These are phyloP conservation scores for Solanum hybrid DNA, from an alignment of 305 asterid species.

Conservation along the genomic window DNA sequence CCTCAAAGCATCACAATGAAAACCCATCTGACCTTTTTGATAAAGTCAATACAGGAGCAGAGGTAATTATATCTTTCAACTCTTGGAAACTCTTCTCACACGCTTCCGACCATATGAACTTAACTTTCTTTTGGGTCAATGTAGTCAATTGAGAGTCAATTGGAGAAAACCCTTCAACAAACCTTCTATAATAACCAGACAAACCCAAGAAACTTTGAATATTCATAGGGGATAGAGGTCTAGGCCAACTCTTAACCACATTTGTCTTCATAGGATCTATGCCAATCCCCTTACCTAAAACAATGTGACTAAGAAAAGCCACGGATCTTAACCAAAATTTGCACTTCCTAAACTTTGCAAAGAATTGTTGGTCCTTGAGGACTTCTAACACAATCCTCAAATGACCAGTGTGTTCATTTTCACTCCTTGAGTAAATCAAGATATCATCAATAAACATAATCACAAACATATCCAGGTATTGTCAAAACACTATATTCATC, in stretches of 20 bases:
- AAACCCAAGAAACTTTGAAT: neutral
- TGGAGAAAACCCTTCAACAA: neutral
- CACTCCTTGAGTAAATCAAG: neutral
- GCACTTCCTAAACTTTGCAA: neutral
- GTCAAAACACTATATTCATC: neutral
- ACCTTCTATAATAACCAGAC: neutral
- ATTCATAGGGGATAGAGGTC: neutral
- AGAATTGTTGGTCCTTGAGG: neutral
- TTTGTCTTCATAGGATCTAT: neutral
- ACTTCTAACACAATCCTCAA: neutral
- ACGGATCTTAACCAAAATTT: neutral
- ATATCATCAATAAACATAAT: neutral
- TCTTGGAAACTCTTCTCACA: neutral
- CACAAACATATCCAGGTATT: neutral
- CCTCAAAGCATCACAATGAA: neutral
- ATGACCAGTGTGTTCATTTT: neutral
- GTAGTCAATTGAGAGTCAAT: neutral
- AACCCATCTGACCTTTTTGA: neutral
- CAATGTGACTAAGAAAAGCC: neutral
- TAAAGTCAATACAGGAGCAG: neutral
- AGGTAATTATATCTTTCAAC: neutral
- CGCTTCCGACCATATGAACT: neutral
- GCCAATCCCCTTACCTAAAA: neutral
- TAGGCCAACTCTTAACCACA: neutral
- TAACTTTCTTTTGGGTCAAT: neutral